phyloP scores from a whole-genome alignment of 768 basidiomycete genomes.

The Phylloporus arenicola region DNA sequence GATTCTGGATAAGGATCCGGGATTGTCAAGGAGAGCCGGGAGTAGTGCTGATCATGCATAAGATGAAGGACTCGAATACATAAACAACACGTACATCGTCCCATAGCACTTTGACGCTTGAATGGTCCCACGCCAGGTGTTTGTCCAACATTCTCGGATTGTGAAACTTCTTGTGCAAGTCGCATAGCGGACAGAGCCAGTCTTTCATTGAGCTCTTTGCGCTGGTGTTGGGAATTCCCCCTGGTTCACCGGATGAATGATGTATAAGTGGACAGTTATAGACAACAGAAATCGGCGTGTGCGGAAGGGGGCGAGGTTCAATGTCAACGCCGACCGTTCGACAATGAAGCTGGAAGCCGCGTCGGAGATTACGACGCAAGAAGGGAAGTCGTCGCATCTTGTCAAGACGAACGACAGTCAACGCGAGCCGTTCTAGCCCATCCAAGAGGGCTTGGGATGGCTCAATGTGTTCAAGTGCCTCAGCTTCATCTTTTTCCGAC shows the following conservation, averaged over 20 bases:
- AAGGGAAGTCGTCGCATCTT: conserved; percentile 47
- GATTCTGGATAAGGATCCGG: conserved; percentile 6
- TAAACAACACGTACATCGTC: conserved; percentile 17
- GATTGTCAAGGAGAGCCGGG: conserved; percentile 15
- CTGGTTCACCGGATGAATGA: conserved; percentile 5
- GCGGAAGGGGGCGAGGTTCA: conserved; percentile 15
- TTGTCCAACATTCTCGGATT: conserved; percentile 39
- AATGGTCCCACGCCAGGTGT: conserved; percentile 51
- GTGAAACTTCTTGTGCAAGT: conserved; percentile 37
- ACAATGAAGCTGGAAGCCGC: conserved; percentile 46
- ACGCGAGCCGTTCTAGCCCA: conserved; percentile 31
- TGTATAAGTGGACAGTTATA: conserved; percentile 13
- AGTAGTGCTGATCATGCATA: conserved; percentile 9
- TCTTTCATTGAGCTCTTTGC: conserved; percentile 26
- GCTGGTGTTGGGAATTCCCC: conserved; percentile 7
- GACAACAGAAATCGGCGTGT: conserved; percentile 21
- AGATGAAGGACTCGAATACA: neutral
- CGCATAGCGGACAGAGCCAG: conserved; percentile 55
- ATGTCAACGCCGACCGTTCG: conserved; percentile 32
- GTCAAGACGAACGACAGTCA: conserved; percentile 34
- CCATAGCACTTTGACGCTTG: conserved; percentile 38
- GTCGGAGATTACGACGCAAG: conserved; percentile 45
- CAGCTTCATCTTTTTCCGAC: conserved; percentile 14
- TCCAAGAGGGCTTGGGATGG: conserved; percentile 34
- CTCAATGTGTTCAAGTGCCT: neutral